These are phyloP conservation scores for Phlegmacium glaucopus DNA, from an alignment of 768 basidiomycete genomes.

Conservation along the genomic window DNA sequence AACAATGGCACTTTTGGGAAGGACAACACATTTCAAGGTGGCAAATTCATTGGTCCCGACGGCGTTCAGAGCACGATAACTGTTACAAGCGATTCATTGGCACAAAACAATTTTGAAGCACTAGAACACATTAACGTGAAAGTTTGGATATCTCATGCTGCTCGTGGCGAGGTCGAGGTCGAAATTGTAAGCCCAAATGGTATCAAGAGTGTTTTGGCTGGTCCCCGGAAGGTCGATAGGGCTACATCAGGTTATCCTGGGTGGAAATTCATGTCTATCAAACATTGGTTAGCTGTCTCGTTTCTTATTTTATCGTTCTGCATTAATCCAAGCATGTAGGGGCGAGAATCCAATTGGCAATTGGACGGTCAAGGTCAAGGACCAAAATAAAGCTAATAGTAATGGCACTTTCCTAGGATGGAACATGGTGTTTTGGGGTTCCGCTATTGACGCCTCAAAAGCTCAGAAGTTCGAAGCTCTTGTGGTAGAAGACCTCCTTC, in stretches of 20 bases:
- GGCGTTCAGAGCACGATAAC: slow-evolving; percentile 66
- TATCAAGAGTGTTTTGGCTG: slow-evolving; percentile 80
- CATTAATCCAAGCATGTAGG: slow-evolving; percentile 45
- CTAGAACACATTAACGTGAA: slow-evolving; percentile 91
- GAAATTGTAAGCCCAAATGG: slow-evolving; percentile 84
- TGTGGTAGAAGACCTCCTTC: slow-evolving; percentile 45
- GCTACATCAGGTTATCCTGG: slow-evolving; percentile 76
- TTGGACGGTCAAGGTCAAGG: slow-evolving; percentile 87
- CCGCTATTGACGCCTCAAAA: slow-evolving; percentile 67
- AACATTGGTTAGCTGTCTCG: slow-evolving; percentile 77
- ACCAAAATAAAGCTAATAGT: slow-evolving; percentile 54
- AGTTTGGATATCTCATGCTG: slow-evolving; percentile 89
- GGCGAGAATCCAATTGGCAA: slow-evolving; percentile 87
- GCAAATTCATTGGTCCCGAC: slow-evolving; percentile 57
- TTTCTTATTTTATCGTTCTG: slow-evolving; percentile 2
- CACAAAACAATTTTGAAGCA: slow-evolving; percentile 74
- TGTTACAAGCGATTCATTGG: slow-evolving; percentile 64
- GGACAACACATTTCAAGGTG: slow-evolving; percentile 54
- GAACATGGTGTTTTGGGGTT: slow-evolving; percentile 93
- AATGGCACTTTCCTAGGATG: slow-evolving; percentile 81
- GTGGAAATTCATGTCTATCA: slow-evolving; percentile 98
- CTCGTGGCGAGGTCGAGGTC: slow-evolving; percentile 91
- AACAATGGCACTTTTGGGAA: slow-evolving; percentile 56
- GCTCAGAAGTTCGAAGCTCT: slow-evolving; percentile 63
- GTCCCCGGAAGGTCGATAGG: slow-evolving; percentile 61